These are phyloP conservation scores for Tardiomyces digboiensis DNA, from an alignment of 1,139 yeast genomes.

Conservation along the genomic window DNA sequence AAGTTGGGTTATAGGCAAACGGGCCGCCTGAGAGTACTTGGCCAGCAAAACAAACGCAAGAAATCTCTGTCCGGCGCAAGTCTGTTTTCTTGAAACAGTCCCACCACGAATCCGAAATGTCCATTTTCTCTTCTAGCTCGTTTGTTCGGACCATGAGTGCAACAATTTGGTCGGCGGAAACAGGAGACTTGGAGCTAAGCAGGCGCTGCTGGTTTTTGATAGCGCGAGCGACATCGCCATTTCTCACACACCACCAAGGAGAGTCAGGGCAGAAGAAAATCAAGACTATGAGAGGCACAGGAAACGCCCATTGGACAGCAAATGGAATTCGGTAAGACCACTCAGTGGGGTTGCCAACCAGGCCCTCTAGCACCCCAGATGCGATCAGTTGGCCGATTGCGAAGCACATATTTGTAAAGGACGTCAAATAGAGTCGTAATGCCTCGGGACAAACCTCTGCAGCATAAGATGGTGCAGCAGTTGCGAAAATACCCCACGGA, in stretches of 20 bases:
- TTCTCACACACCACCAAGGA: conserved; percentile 44
- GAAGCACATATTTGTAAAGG: conserved; percentile 37
- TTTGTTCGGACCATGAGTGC: conserved; percentile 37
- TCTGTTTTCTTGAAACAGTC: conserved; percentile 46
- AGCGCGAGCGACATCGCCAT: conserved; percentile 32
- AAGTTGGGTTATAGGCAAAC: conserved; percentile 25
- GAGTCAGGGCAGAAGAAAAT: conserved; percentile 45
- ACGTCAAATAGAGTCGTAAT: conserved; percentile 34
- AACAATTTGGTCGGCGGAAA: conserved; percentile 27
- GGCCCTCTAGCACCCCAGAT: conserved; percentile 31
- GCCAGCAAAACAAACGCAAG: conserved; percentile 37
- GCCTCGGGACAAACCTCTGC: conserved; percentile 38
- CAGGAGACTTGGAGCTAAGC: conserved; percentile 6
- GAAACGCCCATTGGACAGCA: conserved; percentile 55
- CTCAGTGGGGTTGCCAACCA: conserved; percentile 14
- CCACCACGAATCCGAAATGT: conserved; percentile 28
- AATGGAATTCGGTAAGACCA: conserved; percentile 37
- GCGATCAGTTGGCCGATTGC: conserved; percentile 36
- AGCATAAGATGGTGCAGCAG: conserved; percentile 37
- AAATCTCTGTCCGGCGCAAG: conserved; percentile 46
- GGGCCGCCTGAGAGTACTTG: conserved; percentile 46
- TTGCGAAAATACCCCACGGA: conserved; percentile 39
- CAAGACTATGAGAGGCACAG: conserved; percentile 38
- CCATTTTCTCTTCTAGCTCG: conserved; percentile 33
- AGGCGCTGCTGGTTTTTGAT: conserved; percentile 12